Evolutionary conservation across 306 rosid genomes (phyloP).

Genomic region (Morella rubra): DNA sequence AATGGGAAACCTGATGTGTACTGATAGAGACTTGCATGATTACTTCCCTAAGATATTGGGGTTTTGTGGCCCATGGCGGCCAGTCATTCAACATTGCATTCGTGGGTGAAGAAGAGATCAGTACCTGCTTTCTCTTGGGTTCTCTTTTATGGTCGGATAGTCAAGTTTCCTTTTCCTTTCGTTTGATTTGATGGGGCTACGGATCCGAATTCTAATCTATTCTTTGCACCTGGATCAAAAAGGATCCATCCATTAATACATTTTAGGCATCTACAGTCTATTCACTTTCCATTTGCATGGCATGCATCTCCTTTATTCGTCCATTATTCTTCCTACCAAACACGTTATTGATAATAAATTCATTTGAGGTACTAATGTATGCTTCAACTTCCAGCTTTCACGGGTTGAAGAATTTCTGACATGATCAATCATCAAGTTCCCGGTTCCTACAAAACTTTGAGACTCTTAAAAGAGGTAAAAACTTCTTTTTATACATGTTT

Average conservation of each 20-base stretch:
- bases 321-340: constrained; percentile 17
- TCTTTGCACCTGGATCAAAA: constrained; percentile 45
- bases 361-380: neutral
- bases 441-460: neutral
- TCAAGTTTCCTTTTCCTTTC: neutral
- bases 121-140: neutral
- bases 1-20: no score
- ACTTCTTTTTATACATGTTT: no score
- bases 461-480: no score
- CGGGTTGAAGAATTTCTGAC: neutral
- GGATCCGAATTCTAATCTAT: constrained; percentile 38
- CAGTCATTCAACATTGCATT: neutral
- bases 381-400: neutral
- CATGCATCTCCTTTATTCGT: constrained; percentile 19
- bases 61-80: neutral
- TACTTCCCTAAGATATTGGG: neutral
- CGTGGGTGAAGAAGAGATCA: constrained; percentile 4
- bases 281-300: constrained; percentile 12
- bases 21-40: no score
- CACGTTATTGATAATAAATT: neutral
- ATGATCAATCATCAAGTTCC: neutral
- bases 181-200: constrained; percentile 58
- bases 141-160: constrained; percentile 9
- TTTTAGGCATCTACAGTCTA: neutral
- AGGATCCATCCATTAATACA: constrained; percentile 29